Evolutionary conservation across 352 stramenopile genomes (phyloP), one percentile per base, ranked within the genome.

Genomic region (Pythium dissimile): DNA sequence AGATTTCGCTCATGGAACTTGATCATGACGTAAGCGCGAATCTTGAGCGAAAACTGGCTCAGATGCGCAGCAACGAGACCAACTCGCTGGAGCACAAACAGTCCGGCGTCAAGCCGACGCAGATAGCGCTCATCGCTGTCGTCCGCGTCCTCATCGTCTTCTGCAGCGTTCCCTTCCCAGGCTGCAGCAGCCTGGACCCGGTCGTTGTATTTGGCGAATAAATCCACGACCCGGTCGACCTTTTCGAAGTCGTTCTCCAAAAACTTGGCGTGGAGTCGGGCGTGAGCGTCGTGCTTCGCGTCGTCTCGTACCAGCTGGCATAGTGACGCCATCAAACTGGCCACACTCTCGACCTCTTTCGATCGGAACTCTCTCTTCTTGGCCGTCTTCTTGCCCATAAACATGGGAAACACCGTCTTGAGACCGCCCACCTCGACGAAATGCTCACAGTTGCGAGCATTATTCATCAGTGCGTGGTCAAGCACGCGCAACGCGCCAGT

Each of bases 161-260:
- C 51, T 4, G 80, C 59, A 5, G 64, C 48, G 9, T 68, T 34
- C 0, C 43, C 30, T 18, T 74, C 74, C 7, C 61, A 52, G 24
- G 66, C 49, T 15, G 47, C 49, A 4, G 62, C 62, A 1, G 54
- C 49, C n/a, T 43, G 53, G 1, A 94, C 80, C 3, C 80, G 76
- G 1, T 65, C 58, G 16, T 92, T 63, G 59, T 92, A 92, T 56
- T 86, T 85, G 2, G 71, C 74, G 53, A 92, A 92, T 24, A 92
- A 50, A 59, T 92, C 83, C 10, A 94, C 68, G 3, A 91, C 54
- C 15, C 84, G 77, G 51, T 94, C 84, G 20, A 91, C 54, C 58
- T 94, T 94, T 35, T 94, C 82, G 67, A 88, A 84, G 8, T 89
- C 76, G 23, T 75, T 86, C 51, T 94, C 84, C 1, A 92, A 59